Evolutionary conservation across 257 asterid genomes (phyloP).

Genomic region (Solanum chaucha): DNA sequence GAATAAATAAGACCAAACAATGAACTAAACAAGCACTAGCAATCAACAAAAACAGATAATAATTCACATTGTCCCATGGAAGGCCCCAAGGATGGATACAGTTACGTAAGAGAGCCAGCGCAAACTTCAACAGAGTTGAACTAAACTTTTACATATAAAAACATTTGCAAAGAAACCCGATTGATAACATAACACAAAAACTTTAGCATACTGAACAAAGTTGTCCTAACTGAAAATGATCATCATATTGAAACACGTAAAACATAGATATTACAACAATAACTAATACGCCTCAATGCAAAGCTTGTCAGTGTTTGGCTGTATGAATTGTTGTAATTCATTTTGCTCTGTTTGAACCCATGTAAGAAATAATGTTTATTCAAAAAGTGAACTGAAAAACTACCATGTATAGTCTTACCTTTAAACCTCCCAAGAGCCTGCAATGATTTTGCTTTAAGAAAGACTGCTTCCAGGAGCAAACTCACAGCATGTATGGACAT

Average conservation of each 20-base stretch:
- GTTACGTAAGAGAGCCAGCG: not conserved
- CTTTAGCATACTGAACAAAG: not conserved
- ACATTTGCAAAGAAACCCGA: not conserved
- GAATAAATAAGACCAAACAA: not conserved
- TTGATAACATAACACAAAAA: not conserved
- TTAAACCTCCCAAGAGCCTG: slow-evolving; percentile 75
- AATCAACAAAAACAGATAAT: not conserved
- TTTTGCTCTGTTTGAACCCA: not conserved
- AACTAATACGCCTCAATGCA: not conserved
- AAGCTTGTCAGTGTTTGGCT: not conserved
- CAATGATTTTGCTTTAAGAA: slow-evolving; percentile 73
- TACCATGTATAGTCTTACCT: slow-evolving; percentile 34
- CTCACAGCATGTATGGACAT: slow-evolving; percentile 85
- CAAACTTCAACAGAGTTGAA: not conserved
- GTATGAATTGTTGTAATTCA: not conserved
- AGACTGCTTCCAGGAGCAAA: slow-evolving; percentile 77
- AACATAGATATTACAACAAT: not conserved
- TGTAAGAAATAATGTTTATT: not conserved
- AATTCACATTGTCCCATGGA: not conserved
- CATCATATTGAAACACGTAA: not conserved
- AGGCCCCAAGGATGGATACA: not conserved
- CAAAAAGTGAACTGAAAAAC: not conserved
- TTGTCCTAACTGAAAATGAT: not conserved
- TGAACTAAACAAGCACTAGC: not conserved
- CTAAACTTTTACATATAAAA: not conserved